Base-by-base conservation (phyloP, 805 yeast species). In the Pichia phayaonensis region DNA sequence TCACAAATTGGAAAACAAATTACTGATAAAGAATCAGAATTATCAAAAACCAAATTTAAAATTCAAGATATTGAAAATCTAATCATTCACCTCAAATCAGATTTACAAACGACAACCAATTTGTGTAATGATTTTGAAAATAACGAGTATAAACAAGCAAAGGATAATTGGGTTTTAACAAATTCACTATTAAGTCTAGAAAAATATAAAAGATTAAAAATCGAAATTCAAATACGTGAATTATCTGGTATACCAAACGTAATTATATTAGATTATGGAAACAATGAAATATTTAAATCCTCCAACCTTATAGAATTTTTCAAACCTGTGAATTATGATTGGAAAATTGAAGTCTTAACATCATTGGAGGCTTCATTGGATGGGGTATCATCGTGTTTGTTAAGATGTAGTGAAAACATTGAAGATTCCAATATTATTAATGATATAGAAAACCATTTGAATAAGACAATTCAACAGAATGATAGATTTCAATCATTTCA, bases 201-300 rank as follows among this genome's bases (percentile, higher is more conserved):
- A 43, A 42, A 31, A n/a, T 52, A 53, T 38, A 53, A 59, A 22
- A 49, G 64, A 38, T n/a, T 56, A 23, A 59, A 57, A 39, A 54
- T 60, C 13, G 61, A 63, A 42, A 51, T 60, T 40, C 61, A 62
- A 44, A 47, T 59, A 13, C 42, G 47, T 48, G 59, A 59, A 34
- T 22, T 60, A 16, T 48, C 60, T 23, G 54, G 52, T 16, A 44
- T 42, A 13, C 53, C 58, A 1, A 54, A 59, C n/a, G n/a, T 61
- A 5, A 29, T 52, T 13, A 48, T 57, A 18, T 31, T 45, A 2
- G 13, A 27, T 16, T 40, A 45, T 16, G 41, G 24, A 6, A 4
- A 18, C 21, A 44, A 26, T 40, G 21, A 8, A 18, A 4, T n/a
- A 4, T 15, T 46, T 5, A 4, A 23, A 15, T 24, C 4, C 1